These are phyloP conservation scores for Linnemannia hyalina DNA, from an alignment of 192 early-diverging fungal species.

Conservation along the genomic window DNA sequence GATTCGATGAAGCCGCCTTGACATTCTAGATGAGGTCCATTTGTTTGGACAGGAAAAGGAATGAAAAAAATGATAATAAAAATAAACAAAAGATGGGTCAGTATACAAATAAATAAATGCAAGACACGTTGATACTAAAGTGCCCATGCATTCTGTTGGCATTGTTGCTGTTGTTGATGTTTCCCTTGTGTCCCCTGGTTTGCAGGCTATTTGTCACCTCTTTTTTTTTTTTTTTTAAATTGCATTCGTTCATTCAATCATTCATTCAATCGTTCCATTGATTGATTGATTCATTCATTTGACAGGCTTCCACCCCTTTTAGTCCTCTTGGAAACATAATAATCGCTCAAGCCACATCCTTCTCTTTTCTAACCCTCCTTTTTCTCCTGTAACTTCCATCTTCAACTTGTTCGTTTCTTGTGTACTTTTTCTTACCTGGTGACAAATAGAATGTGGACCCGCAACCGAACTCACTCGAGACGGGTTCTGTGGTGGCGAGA, in stretches of 20 bases:
- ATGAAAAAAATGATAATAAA: not conserved
- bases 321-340: not conserved
- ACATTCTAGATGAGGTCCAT: constrained; percentile 60
- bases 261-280: not conserved
- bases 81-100: constrained; percentile 43
- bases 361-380: not conserved
- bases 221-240: not conserved
- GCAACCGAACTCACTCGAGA: constrained; percentile 80
- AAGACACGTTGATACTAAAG: constrained; percentile 15
- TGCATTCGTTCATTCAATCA: not conserved
- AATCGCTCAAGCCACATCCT: not conserved
- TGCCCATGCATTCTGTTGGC: constrained; percentile 1
- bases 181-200: not conserved
- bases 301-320: not conserved
- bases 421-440: constrained; percentile 67
- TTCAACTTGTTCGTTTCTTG: not conserved
- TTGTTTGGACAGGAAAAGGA: not conserved
- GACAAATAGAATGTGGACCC: constrained; percentile 70
- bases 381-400: not conserved
- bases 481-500: constrained; percentile 77
- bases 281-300: not conserved
- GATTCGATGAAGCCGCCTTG: constrained; percentile 76
- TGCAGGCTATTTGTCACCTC: not conserved
- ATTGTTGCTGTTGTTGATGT: not conserved
- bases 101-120: constrained; percentile 72